Percentiles rank a stretch among this genome's conserved stretches.
Conservation (phyloP, 1,284 basidiomycete genomes). For the Coniferiporia sulphurascens region DNA sequence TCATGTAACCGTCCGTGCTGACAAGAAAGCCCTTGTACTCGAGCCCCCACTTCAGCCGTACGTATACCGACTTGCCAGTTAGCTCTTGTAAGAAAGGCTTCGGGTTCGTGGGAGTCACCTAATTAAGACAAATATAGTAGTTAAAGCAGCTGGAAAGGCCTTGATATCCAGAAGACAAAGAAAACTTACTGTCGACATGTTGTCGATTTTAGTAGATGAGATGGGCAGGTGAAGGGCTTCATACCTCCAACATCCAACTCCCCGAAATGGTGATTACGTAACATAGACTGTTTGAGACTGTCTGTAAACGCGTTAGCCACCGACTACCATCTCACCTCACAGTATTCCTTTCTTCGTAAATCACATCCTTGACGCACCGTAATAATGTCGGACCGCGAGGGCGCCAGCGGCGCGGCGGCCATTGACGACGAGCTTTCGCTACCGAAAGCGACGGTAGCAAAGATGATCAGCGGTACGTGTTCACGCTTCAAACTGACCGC, state of each 20-base stretch:
- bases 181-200: conserved; percentile 50
- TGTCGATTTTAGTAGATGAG: conserved; percentile 33
- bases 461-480: conserved; percentile 85
- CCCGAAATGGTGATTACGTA: conserved; percentile 8
- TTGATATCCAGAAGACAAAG: neutral
- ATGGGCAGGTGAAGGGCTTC: neutral
- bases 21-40: conserved; percentile 99
- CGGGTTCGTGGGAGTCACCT: conserved; percentile 95
- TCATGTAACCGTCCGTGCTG: conserved; percentile 99
- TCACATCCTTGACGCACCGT: conserved; percentile 1
- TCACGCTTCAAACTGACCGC: neutral
- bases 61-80: conserved; percentile 94
- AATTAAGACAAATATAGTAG: neutral
- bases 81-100: conserved; percentile 99
- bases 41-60: conserved; percentile 97
- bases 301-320: neutral
- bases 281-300: neutral
- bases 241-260: neutral
- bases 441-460: conserved; percentile 96
- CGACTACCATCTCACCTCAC: neutral
- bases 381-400: conserved; percentile 84
- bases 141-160: neutral
- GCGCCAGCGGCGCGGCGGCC: conserved; percentile 54
- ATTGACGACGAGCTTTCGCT: conserved; percentile 90
- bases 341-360: neutral